phyloP scores from a whole-genome alignment of 2,329 filamentous ascomycete species.

The Aureobasidium sp. region DNA sequence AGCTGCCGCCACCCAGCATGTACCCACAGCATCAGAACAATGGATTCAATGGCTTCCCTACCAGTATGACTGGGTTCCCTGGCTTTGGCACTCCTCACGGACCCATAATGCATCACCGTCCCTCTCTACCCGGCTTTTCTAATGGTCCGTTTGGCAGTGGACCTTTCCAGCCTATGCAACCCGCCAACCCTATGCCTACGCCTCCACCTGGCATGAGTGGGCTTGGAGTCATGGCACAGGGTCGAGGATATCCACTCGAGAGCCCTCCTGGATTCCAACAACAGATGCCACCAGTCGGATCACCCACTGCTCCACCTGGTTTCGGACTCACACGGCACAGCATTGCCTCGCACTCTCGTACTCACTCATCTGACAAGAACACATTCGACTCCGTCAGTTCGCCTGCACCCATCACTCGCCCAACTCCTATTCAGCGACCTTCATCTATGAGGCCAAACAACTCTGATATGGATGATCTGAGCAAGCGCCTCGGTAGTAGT shows the following conservation, averaged over 20 bases:
- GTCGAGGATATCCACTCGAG: constrained; percentile 49
- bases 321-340: constrained; percentile 28
- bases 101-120: constrained; percentile 50
- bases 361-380: constrained; percentile 58
- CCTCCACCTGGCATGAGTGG: constrained; percentile 54
- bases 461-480: constrained; percentile 45
- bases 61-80: constrained; percentile 48
- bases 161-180: constrained; percentile 45
- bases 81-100: constrained; percentile 39
- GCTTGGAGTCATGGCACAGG: constrained; percentile 53
- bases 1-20: constrained; percentile 49
- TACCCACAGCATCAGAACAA: constrained; percentile 36
- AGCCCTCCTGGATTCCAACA: constrained; percentile 50
- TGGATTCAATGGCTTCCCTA: constrained; percentile 37
- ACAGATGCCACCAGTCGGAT: constrained; percentile 21
- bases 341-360: constrained; percentile 61
- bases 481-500: constrained; percentile 76
- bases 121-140: constrained; percentile 48
- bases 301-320: constrained; percentile 30
- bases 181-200: constrained; percentile 42
- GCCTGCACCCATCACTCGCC: constrained; percentile 70
- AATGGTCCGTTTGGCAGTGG: constrained; percentile 45
- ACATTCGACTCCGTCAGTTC: constrained; percentile 53
- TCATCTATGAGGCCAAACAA: constrained; percentile 59
- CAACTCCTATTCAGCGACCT: constrained; percentile 81